Evolutionary conservation across 176 grass and related monocot genomes (phyloP), one percentile per base, ranked within the genome.

Genomic region (Carex scoparia): DNA sequence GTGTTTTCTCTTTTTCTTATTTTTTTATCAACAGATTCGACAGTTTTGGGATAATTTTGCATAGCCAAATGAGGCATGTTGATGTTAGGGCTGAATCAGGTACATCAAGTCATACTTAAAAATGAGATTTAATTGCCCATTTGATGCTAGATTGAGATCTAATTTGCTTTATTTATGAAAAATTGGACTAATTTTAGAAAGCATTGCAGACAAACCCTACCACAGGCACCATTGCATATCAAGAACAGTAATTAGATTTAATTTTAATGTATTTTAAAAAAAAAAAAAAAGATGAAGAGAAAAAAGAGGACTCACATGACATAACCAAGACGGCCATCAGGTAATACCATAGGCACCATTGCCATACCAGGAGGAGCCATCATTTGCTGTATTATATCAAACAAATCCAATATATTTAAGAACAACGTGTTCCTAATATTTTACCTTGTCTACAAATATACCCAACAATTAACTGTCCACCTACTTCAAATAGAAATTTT

Each of bases 281-380:
- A n/a, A n/a, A n/a, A n/a, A n/a, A n/a, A n/a, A n/a, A n/a, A n/a
- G n/a, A n/a, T n/a, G 35, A 59, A 53, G 15, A 73, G 23, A 56
- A 40, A 61, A 65, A 49, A 66, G 18, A 46, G 1, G 65, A 87
- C 89, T 90, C 79, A 90, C 89, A 90, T 60, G 30, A 90, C 85
- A 61, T 90, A 90, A 35, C 89, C 89, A 65, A 90, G 81, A 23
- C 89, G 85, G 23, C 89, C 89, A 81, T 90, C 89, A 67, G 89
- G 89, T 81, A 90, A 87, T 62, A 90, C 68, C 89, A 90, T 90
- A 40, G 89, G 89, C 85, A 90, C 85, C 89, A 90, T 90, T 10
- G 89, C 89, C 81, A 87, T 81, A 12, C 85, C 89, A 77, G 85
- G 81, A 69, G 88, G 88, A 54, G 70, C 49, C 73, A 90, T 77